Evolutionary conservation across 495 filamentous ascomycete species (phyloP), one percentile per base, ranked within the genome.

Genomic region (Tetracladium setigerum): DNA sequence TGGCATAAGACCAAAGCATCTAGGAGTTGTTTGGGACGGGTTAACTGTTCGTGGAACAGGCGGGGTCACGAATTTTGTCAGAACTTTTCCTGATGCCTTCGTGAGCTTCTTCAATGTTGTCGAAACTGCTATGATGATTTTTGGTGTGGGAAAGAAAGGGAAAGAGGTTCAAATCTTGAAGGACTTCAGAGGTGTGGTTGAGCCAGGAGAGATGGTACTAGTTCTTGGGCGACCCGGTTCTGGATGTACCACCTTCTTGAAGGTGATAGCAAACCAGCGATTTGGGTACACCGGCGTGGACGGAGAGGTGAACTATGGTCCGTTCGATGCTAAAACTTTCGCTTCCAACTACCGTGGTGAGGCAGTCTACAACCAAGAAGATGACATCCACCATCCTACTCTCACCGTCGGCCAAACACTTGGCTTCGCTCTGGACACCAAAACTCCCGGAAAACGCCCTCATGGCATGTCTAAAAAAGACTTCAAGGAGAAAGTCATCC

Each of bases 61-160:
- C 11, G 86, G 86, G 11, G 71, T 76, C 27, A 83, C 82, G 57
- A 89, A 84, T 57, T 84, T 75, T 45, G 85, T 91, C 44, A 79
- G 83, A 46, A 92, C 87, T 1, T 94, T 92, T 57, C 88, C 88
- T 0, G 82, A 87, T 59, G 83, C 86, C 6, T 83, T 95, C 32
- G 65, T 83, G 41, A 76, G 80, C 43, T 92, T 92, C 54, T 78
- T 89, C 66, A 83, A 89, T 56, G 63, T 83, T 41, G 71, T 79
- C 45, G 78, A 74, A 2, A 83, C 79, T 2, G 48, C 74, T 11
- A 46, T 30, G 38, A 77, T 82, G 15, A 72, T 83, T 15, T 63
- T 86, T 16, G 49, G 49, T 11, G 4, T 41, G n/a, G 43, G 43
- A n/a, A 46, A 46, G 41, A 52, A 38, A 64, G 75, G 49, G 9